Evolutionary conservation across 1,284 basidiomycete genomes (phyloP).

Genomic region (Ustilago loliicola): DNA sequence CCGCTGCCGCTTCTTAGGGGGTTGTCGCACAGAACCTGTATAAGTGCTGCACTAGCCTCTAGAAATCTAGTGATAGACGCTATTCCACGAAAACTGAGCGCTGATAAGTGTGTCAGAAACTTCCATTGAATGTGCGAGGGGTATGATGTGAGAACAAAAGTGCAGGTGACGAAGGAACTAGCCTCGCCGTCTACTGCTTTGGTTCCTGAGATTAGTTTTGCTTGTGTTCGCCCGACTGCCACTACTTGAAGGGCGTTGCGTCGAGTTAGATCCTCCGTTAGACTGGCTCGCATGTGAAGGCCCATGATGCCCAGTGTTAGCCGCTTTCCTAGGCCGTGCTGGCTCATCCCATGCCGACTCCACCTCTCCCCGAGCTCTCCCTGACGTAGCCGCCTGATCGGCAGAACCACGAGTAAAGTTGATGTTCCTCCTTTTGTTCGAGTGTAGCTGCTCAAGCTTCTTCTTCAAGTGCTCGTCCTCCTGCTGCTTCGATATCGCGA

Average conservation of each 20-base stretch:
- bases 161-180: not conserved
- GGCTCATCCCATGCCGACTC: not conserved
- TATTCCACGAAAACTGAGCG: no score
- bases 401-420: not conserved
- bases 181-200: not conserved
- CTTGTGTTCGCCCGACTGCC: not conserved
- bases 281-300: not conserved
- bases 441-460: not conserved
- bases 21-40: not conserved
- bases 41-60: not conserved
- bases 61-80: not conserved
- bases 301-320: no score
- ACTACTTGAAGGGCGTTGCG: not conserved
- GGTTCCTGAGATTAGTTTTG: not conserved
- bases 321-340: no score
- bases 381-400: not conserved
- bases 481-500: conserved; percentile 6
- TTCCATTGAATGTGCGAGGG: not conserved
- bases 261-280: not conserved
- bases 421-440: conserved; percentile 3
- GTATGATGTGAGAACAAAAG: not conserved
- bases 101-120: not conserved
- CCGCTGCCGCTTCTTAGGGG: conserved; percentile 15
- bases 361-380: not conserved
- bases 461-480: not conserved